Evolutionary conservation across 495 filamentous ascomycete species (phyloP).

Genomic region (Glarea lozoyensis): DNA sequence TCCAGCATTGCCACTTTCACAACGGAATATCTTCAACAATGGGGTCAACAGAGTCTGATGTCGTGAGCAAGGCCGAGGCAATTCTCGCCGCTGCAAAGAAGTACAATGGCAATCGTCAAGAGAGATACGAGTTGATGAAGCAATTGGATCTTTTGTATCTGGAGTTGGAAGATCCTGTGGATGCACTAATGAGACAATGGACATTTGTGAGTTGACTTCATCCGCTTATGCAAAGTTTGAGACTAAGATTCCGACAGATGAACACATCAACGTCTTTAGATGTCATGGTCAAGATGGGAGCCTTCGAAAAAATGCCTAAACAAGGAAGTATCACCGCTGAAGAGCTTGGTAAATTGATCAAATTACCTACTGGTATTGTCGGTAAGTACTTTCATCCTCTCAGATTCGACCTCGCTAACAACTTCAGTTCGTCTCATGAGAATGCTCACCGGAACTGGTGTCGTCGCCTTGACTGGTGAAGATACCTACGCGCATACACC

Average conservation of each 20-base stretch:
- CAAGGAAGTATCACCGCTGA: conserved; percentile 3
- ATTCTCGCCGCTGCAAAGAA: conserved; percentile 12
- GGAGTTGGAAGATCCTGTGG: conserved; percentile 20
- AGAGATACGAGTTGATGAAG: conserved; percentile 14
- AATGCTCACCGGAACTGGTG: conserved; percentile 2
- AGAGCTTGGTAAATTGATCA: not conserved
- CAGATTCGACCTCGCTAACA: not conserved
- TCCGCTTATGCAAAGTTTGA: not conserved
- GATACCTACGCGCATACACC: conserved; percentile 10
- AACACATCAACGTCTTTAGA: conserved; percentile 2
- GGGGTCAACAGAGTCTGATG: not conserved
- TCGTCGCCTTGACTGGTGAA: not conserved
- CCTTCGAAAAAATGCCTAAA: conserved; percentile 11
- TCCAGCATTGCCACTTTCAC: not conserved
- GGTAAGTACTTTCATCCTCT: not conserved
- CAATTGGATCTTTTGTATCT: conserved; percentile 12
- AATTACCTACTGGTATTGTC: not conserved
- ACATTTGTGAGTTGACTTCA: conserved; percentile 7
- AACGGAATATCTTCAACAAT: not conserved
- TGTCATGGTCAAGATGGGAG: conserved; percentile 8
- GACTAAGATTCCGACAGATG: conserved; percentile 1
- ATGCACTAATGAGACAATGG: conserved; percentile 17
- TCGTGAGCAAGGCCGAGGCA: conserved; percentile 8
- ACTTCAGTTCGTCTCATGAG: conserved; percentile 8
- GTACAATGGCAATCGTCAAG: conserved; percentile 10